Evolutionary conservation across 441 rosid species (phyloP).

Genomic region (Melastoma candidum): DNA sequence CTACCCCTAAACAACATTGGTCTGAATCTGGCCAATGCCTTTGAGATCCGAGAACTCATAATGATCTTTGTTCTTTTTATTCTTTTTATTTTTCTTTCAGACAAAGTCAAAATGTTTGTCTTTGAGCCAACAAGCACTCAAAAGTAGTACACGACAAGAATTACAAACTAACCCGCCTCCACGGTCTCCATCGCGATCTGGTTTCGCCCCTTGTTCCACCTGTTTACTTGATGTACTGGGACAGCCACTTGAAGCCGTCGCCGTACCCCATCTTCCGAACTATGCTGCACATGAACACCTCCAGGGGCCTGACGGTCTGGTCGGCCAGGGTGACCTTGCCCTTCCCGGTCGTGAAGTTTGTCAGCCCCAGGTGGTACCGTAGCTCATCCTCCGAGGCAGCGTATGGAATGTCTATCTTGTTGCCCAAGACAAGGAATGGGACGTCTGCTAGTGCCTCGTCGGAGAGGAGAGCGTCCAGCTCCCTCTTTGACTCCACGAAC

Average conservation of each 20-base stretch:
- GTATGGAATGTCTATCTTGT: slow-evolving; percentile 13
- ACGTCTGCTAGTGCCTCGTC: slow-evolving; percentile 16
- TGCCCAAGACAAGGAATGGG: slow-evolving; percentile 49
- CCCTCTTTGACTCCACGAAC: slow-evolving; percentile 19
- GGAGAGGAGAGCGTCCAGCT: slow-evolving; percentile 19
- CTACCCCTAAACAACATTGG: too few species aligned
- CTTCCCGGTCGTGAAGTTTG: slow-evolving; percentile 56
- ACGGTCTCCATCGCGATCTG: too few species aligned
- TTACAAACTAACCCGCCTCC: too few species aligned
- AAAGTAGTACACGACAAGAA: too few species aligned
- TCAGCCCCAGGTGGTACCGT: slow-evolving; percentile 37
- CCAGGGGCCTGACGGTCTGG: slow-evolving; percentile 40
- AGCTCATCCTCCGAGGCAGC: slow-evolving; percentile 64
- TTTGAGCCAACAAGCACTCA: too few species aligned
- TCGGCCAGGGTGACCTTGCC: slow-evolving; percentile 35
- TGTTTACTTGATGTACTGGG: slow-evolving; percentile 42
- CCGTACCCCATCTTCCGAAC: slow-evolving; percentile 57
- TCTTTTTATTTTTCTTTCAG: too few species aligned
- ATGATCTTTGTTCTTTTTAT: too few species aligned
- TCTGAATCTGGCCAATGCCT: too few species aligned
- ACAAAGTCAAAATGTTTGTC: too few species aligned
- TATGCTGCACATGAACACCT: slow-evolving; percentile 58
- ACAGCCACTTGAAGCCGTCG: slow-evolving; percentile 44
- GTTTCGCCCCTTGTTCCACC: background rate
- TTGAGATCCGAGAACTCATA: too few species aligned